Conservation (phyloP, 2,329 filamentous ascomycete species). For the Mollisiaceae sp. region DNA sequence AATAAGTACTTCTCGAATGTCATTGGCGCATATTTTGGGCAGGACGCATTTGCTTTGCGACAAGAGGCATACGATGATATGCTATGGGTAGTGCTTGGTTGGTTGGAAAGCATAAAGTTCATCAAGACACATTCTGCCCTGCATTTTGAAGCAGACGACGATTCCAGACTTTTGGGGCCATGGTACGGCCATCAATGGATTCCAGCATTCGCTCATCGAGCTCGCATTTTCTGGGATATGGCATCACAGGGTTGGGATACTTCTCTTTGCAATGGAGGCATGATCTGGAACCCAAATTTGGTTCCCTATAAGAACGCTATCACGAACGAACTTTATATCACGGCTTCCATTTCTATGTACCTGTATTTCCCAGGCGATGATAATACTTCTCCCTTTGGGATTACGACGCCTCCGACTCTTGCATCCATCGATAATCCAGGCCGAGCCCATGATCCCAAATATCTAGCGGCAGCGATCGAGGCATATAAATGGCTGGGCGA, state of each 20-base stretch:
- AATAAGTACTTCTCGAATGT: constrained; percentile 81
- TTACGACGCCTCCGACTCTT: constrained; percentile 28
- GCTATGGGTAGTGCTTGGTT: constrained; percentile 91
- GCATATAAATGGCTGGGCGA: constrained; percentile 81
- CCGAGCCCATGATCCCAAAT: constrained; percentile 58
- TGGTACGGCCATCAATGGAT: constrained; percentile 84
- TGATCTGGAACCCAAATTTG: constrained; percentile 86
- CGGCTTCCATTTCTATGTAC: constrained; percentile 88
- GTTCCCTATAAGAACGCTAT: constrained; percentile 94
- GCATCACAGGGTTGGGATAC: constrained; percentile 82
- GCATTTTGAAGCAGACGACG: constrained; percentile 56
- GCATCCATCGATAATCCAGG: constrained; percentile 26
- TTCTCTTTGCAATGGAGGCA: constrained; percentile 80
- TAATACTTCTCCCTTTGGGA: constrained; percentile 71
- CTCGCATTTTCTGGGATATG: constrained; percentile 84
- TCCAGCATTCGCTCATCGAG: constrained; percentile 79
- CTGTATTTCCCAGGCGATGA: constrained; percentile 82
- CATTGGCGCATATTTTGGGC: constrained; percentile 82
- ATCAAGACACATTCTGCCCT: constrained; percentile 69
- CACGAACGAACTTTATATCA: constrained; percentile 88
- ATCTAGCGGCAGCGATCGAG: constrained; percentile 74
- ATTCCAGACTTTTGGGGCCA: constrained; percentile 18
- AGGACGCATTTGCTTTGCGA: constrained; percentile 76
- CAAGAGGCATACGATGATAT: constrained; percentile 91
- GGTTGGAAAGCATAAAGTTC: constrained; percentile 83